Percentiles rank a stretch among this genome's conserved stretches.
Conservation (phyloP, 148 eudicot species). For the Diospyros lotus region DNA sequence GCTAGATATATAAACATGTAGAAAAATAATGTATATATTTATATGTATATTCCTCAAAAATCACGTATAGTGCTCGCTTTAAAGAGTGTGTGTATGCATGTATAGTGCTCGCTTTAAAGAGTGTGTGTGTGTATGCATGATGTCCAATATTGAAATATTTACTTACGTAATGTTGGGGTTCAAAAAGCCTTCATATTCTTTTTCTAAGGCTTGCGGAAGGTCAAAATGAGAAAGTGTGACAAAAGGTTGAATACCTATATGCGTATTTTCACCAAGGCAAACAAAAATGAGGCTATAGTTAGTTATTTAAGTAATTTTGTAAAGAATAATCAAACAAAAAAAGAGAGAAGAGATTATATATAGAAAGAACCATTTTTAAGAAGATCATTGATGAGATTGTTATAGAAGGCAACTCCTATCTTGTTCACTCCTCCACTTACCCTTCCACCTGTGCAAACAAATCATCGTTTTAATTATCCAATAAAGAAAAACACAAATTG, state of each 20-base stretch:
- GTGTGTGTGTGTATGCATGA: neutral
- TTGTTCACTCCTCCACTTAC: conserved; percentile 37
- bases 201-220: conserved; percentile 9
- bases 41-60: neutral
- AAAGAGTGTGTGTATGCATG: neutral
- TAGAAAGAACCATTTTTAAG: conserved; percentile 28
- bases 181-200: neutral
- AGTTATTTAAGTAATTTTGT: too few species aligned
- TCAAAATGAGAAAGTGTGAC: conserved; percentile 6
- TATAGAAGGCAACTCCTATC: conserved; percentile 39
- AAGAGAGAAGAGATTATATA: neutral
- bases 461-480: neutral
- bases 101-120: neutral
- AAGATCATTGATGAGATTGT: conserved; percentile 43
- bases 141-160: neutral
- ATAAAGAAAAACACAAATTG: neutral
- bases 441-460: conserved; percentile 28
- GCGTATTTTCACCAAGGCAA: neutral
- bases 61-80: neutral
- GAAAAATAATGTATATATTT: neutral
- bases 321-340: neutral
- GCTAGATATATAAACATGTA: neutral
- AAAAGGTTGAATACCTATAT: neutral
- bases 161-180: conserved; percentile 1
- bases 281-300: too few species aligned